phyloP scores from a whole-genome alignment of 148 eudicot genomes.

The Nepenthes mirabilis region DNA sequence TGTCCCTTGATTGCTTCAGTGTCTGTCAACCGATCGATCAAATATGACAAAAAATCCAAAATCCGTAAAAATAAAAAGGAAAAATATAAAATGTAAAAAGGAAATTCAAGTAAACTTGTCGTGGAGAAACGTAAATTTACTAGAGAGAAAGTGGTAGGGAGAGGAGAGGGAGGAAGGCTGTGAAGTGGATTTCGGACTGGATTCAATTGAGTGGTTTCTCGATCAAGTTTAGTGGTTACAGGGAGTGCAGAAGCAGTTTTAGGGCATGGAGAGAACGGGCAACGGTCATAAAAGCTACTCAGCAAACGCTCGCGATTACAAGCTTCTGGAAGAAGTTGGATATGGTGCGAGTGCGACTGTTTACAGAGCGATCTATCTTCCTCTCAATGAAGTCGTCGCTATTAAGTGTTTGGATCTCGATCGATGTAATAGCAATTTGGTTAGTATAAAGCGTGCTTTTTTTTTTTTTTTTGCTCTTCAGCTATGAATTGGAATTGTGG shows the following conservation, averaged over 20 bases:
- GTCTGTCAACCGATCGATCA: too few relatives aligned
- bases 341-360: slow-evolving; percentile 90
- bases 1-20: too few relatives aligned
- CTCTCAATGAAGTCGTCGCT: slow-evolving; percentile 74
- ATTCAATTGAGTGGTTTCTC: background rate
- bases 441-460: slow-evolving; percentile 7
- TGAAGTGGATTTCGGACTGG: too few relatives aligned
- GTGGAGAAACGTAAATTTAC: too few relatives aligned
- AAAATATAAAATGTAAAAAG: too few relatives aligned
- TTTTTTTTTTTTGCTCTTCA: slow-evolving; percentile 1
- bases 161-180: too few relatives aligned
- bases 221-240: background rate
- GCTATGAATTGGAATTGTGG: background rate
- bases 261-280: slow-evolving; percentile 27
- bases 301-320: slow-evolving; percentile 45
- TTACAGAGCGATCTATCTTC: slow-evolving; percentile 74
- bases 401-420: slow-evolving; percentile 99
- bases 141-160: too few relatives aligned
- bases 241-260: slow-evolving; percentile 1
- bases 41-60: too few relatives aligned
- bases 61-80: too few relatives aligned
- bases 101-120: too few relatives aligned
- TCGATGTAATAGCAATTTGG: slow-evolving; percentile 87
- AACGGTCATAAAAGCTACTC: slow-evolving; percentile 35
- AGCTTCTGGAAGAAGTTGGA: slow-evolving; percentile 78